phyloP scores from a whole-genome alignment of 371 early-diverging fungal genomes.

The Choanephora cucurbitarum region DNA sequence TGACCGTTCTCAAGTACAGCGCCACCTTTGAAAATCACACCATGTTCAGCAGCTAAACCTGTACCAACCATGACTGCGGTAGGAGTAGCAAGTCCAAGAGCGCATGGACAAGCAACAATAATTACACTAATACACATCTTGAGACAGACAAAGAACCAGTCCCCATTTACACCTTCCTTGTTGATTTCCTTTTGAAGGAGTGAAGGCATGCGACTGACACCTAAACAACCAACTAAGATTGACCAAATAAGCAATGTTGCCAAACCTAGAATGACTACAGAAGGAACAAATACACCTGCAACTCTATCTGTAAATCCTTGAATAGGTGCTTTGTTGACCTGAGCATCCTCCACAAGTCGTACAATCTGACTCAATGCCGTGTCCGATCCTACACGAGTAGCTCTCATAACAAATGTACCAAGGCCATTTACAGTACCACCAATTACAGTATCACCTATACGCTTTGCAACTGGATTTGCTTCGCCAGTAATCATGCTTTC shows the following conservation, averaged over 20 bases:
- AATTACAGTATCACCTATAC: conserved; percentile 68
- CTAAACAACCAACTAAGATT: conserved; percentile 49
- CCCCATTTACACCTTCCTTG: conserved; percentile 56
- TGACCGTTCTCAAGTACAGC: conserved; percentile 82
- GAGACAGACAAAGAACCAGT: conserved; percentile 80
- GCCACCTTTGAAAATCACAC: conserved; percentile 89
- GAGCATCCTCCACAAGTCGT: conserved; percentile 88
- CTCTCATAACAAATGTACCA: conserved; percentile 71
- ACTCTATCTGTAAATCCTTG: conserved; percentile 83
- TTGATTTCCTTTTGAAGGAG: conserved; percentile 55
- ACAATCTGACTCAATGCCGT: conserved; percentile 87
- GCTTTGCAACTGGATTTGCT: conserved; percentile 85
- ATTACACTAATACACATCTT: conserved; percentile 93
- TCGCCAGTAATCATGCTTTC: conserved; percentile 99
- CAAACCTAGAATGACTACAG: conserved; percentile 71
- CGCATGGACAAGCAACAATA: conserved; percentile 97
- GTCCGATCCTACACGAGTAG: conserved; percentile 79
- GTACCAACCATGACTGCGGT: conserved; percentile 99
- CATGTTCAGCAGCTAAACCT: conserved; percentile 91
- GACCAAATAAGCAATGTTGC: conserved; percentile 83
- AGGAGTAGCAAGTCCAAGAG: conserved; percentile 93
- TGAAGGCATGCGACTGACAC: conserved; percentile 53
- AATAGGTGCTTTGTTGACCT: conserved; percentile 85
- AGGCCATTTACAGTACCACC: conserved; percentile 94
- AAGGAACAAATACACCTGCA: conserved; percentile 91